Evolutionary conservation across 305 asterid genomes (phyloP), one percentile per base, ranked within the genome.

Genomic region (Fraxinus sp.): DNA sequence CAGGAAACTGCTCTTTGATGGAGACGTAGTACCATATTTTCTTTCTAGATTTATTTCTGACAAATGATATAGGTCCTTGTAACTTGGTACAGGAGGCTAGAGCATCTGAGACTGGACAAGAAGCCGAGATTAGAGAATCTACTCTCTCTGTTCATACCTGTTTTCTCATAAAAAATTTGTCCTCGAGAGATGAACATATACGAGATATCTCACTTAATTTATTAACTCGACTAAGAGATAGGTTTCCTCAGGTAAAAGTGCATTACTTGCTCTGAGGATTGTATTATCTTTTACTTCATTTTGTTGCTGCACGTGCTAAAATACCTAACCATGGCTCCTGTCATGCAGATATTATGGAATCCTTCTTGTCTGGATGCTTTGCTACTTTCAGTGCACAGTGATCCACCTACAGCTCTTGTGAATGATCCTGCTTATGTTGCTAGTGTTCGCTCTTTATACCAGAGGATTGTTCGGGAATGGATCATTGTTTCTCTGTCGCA

Each of bases 371-470:
- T 97, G 91, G 99, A 97, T 91, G 91, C 95, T 22, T 91, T 95
- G 84, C 90, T 92, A 81, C 92, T 94, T 76, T 95, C 98, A 14
- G 93, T 95, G 94, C 94, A 94, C 82, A 91, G 87, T 91, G 98
- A 95, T 89, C 97, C 97, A 72, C 93, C 98, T 83, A 91, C 98
- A 83, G 86, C 94, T 86, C 91, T 90, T 77, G 97, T 97, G 85
- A 93, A 92, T 82, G 99, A 97, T 89, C 99, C 99, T 82, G 97
- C 97, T 89, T 94, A 88, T 89, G 86, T 97, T 87, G 93, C 98
- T 86, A 92, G 88, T 79, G 94, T 95, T 76, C 98, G 98, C 87
- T 92, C 97, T 83, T 88, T 97, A 85, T 97, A 91, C 94, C 99
- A 97, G 86, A 95, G 86, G 90, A 86, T 90, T 87, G 98, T 95